Percentiles rank a stretch among this genome's conserved stretches.
These are phyloP conservation scores for Colletotrichum graminicola DNA, from an alignment of 2,329 filamentous ascomycete species.

Conservation along the genomic window DNA sequence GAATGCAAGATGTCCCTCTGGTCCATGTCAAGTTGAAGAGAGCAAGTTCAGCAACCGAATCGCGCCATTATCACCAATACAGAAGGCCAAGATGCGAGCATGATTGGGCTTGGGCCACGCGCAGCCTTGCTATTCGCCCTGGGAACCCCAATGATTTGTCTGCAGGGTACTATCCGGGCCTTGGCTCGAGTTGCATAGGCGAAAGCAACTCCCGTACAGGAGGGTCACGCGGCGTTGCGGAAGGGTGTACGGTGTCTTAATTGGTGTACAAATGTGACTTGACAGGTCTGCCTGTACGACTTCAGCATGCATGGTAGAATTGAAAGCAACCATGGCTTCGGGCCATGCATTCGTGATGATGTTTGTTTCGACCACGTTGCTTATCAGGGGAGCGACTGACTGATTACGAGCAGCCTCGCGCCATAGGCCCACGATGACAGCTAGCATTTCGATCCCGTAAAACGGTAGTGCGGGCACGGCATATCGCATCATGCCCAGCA, in stretches of 20 bases:
- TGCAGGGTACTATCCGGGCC: slow-evolving; percentile 3
- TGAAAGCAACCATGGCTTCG: background rate
- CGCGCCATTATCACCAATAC: background rate
- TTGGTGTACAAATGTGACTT: background rate
- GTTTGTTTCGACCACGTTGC: background rate
- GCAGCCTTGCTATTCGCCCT: background rate
- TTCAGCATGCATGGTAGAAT: background rate
- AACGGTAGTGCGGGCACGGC: background rate
- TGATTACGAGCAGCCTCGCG: background rate
- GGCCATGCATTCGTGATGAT: background rate
- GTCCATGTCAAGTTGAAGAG: background rate
- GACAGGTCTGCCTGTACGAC: background rate
- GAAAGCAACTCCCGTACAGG: slow-evolving; percentile 14
- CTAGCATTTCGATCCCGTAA: background rate
- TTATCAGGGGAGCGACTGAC: background rate
- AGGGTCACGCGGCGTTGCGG: slow-evolving; percentile 11
- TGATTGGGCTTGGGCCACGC: slow-evolving; percentile 6
- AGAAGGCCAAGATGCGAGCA: background rate
- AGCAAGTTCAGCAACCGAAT: background rate
- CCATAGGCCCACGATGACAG: background rate
- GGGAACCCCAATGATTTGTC: background rate
- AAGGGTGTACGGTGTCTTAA: background rate
- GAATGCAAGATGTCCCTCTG: background rate
- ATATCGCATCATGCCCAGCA: background rate
- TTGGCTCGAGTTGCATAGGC: slow-evolving; percentile 18